phyloP scores from a whole-genome alignment of 331 rosid species.

The Quercus lobata region DNA sequence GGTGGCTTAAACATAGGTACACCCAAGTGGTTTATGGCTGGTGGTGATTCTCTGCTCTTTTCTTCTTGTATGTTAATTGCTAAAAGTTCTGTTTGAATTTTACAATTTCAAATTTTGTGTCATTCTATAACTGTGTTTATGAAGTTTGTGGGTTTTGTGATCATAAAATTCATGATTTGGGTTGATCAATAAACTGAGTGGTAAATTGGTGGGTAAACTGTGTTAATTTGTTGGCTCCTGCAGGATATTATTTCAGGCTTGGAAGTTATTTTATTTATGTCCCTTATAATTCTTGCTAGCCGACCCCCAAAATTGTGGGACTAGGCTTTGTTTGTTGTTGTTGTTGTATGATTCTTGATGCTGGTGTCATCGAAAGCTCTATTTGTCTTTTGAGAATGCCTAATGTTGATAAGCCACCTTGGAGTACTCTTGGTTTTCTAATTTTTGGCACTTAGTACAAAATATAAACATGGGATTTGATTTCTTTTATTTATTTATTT shows the following conservation, averaged over 20 bases:
- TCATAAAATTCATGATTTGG: constrained; percentile 8
- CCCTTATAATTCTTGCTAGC: not conserved
- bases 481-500: not conserved
- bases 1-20: constrained; percentile 87
- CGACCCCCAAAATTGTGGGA: too few species aligned
- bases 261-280: not conserved
- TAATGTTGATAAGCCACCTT: not conserved
- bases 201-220: not conserved
- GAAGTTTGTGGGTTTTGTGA: constrained; percentile 13
- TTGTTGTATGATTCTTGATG: not conserved
- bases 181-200: constrained; percentile 1
- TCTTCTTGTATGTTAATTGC: not conserved
- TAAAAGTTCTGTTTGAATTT: constrained; percentile 1
- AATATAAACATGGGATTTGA: not conserved
- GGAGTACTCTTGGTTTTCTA: not conserved
- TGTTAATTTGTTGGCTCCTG: not conserved
- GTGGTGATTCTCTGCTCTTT: constrained; percentile 30
- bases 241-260: not conserved
- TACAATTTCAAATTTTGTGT: constrained; percentile 4
- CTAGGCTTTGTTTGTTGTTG: too few species aligned
- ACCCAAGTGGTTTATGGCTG: constrained; percentile 66
- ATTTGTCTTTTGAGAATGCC: not conserved
- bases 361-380: not conserved
- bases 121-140: constrained; percentile 4
- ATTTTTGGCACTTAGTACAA: not conserved